phyloP scores from a whole-genome alignment of 371 early-diverging fungal genomes.

The Mortierella sp. region DNA sequence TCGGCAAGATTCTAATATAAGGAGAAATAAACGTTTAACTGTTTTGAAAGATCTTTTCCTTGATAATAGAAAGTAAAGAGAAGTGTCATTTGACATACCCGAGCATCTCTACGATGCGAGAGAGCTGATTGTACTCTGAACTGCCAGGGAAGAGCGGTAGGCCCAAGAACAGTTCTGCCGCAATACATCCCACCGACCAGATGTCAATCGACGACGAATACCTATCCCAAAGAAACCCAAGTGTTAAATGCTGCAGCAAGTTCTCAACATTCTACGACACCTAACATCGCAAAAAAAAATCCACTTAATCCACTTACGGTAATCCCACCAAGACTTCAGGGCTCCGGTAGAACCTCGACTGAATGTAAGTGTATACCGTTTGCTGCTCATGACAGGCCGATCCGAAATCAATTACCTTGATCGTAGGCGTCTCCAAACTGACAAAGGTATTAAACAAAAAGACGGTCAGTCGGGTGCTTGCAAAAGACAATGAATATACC shows the following conservation, averaged over 20 bases:
- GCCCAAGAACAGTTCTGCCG: constrained; percentile 96
- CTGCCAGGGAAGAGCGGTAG: constrained; percentile 94
- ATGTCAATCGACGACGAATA: constrained; percentile 97
- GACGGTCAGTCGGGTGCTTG: not conserved
- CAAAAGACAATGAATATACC: not conserved
- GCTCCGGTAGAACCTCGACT: constrained; percentile 97
- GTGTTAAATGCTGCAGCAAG: not conserved
- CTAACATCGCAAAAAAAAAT: no score
- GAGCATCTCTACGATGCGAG: constrained; percentile 88
- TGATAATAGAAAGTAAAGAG: not conserved
- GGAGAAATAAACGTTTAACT: not conserved
- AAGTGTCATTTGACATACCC: constrained; percentile 64
- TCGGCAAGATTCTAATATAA: constrained; percentile 75
- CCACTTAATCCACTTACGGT: constrained; percentile 65
- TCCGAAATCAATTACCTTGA: constrained; percentile 99
- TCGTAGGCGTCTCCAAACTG: constrained; percentile 79
- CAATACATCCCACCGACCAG: constrained; percentile 99
- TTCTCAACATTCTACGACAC: not conserved
- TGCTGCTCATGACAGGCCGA: constrained; percentile 92
- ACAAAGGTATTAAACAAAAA: not conserved
- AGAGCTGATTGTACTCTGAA: constrained; percentile 91
- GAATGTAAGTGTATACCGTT: constrained; percentile 93
- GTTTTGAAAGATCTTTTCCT: not conserved
- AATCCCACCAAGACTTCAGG: constrained; percentile 97
- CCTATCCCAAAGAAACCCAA: constrained; percentile 25